Evolutionary conservation across 2,329 filamentous ascomycete species (phyloP).

Genomic region (Nemania bipapillata): DNA sequence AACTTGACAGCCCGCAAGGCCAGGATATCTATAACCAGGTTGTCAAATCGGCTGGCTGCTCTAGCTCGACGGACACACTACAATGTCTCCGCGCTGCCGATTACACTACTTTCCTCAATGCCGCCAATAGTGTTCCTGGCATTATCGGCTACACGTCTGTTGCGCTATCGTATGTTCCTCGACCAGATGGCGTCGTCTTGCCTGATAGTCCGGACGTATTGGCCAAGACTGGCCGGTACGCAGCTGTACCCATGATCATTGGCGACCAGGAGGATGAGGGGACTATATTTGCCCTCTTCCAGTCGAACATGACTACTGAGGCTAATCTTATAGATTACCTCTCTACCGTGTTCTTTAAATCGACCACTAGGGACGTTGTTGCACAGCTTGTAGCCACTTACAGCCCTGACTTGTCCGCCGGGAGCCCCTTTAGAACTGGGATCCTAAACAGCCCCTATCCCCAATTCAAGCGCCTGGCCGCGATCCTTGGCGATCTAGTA

Average conservation of each 20-base stretch:
- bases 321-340: slow-evolving; percentile 71
- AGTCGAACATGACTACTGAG: slow-evolving; percentile 72
- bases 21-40: slow-evolving; percentile 73
- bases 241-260: slow-evolving; percentile 71
- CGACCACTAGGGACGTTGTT: slow-evolving; percentile 64
- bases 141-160: slow-evolving; percentile 75
- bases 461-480: slow-evolving; percentile 79
- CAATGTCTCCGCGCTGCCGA: slow-evolving; percentile 71
- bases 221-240: slow-evolving; percentile 63
- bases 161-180: slow-evolving; percentile 77
- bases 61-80: slow-evolving; percentile 65
- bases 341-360: slow-evolving; percentile 64
- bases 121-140: slow-evolving; percentile 75
- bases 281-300: slow-evolving; percentile 77
- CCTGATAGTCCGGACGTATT: slow-evolving; percentile 71
- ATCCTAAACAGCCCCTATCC: slow-evolving; percentile 77
- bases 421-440: slow-evolving; percentile 77
- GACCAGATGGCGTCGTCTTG: slow-evolving; percentile 74
- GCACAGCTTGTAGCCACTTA: slow-evolving; percentile 71
- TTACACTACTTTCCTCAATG: slow-evolving; percentile 70
- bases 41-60: slow-evolving; percentile 70
- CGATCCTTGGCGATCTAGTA: slow-evolving; percentile 77
- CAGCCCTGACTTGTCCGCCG: slow-evolving; percentile 63
- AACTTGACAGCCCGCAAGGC: slow-evolving; percentile 72
- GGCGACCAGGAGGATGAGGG: slow-evolving; percentile 85